Evolutionary conservation across 75 land plant genomes (phyloP), one percentile per base, ranked within the genome.

Genomic region (Cupressus sempervirens): DNA sequence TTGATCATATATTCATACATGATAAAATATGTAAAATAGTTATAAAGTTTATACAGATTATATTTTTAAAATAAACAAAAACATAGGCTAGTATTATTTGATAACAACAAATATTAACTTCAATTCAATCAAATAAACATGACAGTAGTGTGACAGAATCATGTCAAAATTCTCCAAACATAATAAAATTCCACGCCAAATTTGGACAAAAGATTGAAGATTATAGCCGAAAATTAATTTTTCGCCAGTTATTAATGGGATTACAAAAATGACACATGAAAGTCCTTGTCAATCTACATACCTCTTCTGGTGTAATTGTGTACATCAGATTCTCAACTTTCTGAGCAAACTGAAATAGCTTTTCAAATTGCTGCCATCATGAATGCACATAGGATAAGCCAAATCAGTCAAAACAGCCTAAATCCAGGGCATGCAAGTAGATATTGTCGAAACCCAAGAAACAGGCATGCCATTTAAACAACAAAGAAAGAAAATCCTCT

Each of bases 251-350:
- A 7, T 76, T 15, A 41, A 75, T 35, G 80, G 80, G 18, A 6
- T 76, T 7, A 15, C 23, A 23, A 7, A n/a, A 79, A 45, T n/a
- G 52, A 79, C n/a, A 10, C 41, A 72, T 76, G 14, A 3, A 7
- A 83, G 4, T 26, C 82, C 81, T 79, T 45, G 52, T 29, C 16
- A 35, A 86, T 32, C 23, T 7, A 90, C 88, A 82, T 41, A 95
- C 98, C 95, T 98, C 99, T 87, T 96, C 99, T 84, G 98, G 95
- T 81, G 93, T 54, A 48, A 95, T 91, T 34, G 94, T 98, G 83
- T 86, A 93, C 94, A 98, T 88, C 86, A 94, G 74, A 85, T 93
- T 96, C 86, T 98, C 99, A 67, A 95, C 90, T 86, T 85, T 93
- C 70, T 94, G 91, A 75, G 94, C 98, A 90, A 95, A 98, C 84